A percentile compares a stretch with the other conserved stretches of the same genome.
These are phyloP conservation scores for Cryptococcus hybrid DNA, from an alignment of 1,284 basidiomycete genomes.

Conservation along the genomic window DNA sequence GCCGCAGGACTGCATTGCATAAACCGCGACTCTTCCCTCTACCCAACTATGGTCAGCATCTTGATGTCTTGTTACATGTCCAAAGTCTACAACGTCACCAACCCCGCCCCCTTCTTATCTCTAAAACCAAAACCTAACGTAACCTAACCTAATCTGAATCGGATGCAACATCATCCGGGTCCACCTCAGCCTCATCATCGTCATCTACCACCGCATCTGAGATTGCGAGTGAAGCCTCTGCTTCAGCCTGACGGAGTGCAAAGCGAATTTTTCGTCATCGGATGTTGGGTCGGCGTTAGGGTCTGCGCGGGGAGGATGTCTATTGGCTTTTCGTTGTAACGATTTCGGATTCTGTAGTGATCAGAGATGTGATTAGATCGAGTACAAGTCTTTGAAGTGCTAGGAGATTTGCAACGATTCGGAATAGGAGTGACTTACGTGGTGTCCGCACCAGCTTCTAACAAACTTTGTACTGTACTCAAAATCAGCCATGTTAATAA, in stretches of 20 bases:
- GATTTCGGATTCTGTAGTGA: slow-evolving; percentile 61
- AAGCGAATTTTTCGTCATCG: slow-evolving; percentile 41
- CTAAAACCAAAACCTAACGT: no score
- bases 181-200: slow-evolving; percentile 41
- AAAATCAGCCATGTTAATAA: neutral
- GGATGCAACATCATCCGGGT: slow-evolving; percentile 47
- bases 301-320: slow-evolving; percentile 57
- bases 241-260: slow-evolving; percentile 39
- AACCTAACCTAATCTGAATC: slow-evolving; percentile 29
- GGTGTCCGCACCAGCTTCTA: slow-evolving; percentile 76
- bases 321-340: slow-evolving; percentile 60
- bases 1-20: no score
- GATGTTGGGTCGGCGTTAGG: slow-evolving; percentile 27
- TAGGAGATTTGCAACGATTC: neutral
- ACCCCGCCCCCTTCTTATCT: no score
- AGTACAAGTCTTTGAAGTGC: slow-evolving; percentile 29
- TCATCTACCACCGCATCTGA: slow-evolving; percentile 44
- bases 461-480: slow-evolving; percentile 59
- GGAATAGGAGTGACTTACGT: slow-evolving; percentile 52
- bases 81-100: no score
- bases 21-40: no score
- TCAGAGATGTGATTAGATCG: neutral
- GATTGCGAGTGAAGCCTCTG: slow-evolving; percentile 36
- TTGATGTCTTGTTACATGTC: no score
- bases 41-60: no score